Evolutionary conservation across 345 rosid species (phyloP).

Genomic region (Eucalyptus viminalis): DNA sequence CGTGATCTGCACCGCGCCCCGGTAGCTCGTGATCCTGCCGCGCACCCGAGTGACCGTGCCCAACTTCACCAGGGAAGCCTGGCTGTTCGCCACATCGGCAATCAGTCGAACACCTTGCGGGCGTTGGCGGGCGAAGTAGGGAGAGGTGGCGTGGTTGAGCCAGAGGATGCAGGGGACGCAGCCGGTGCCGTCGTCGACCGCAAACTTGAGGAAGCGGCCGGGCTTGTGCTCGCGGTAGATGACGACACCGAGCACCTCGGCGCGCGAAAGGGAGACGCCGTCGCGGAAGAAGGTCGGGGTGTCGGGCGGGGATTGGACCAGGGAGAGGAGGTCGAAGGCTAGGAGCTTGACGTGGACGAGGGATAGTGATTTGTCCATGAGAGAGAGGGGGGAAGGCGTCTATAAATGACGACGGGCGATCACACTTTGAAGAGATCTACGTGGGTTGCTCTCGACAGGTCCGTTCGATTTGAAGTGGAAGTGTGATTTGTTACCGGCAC

Average conservation of each 20-base stretch:
- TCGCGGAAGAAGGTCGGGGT: slow-evolving; percentile 19
- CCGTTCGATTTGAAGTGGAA: neutral
- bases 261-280: slow-evolving; percentile 26
- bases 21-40: slow-evolving; percentile 45
- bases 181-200: slow-evolving; percentile 57
- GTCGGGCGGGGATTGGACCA: neutral
- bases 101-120: slow-evolving; percentile 31
- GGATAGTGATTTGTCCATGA: neutral
- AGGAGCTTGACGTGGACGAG: slow-evolving; percentile 53
- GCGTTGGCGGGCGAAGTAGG: slow-evolving; percentile 32
- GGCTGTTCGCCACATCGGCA: slow-evolving; percentile 25
- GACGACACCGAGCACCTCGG: slow-evolving; percentile 47
- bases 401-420: neutral
- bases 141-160: slow-evolving; percentile 65
- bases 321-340: slow-evolving; percentile 35
- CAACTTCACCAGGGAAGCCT: slow-evolving; percentile 25
- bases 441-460: neutral
- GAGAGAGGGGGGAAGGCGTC: neutral
- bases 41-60: slow-evolving; percentile 57
- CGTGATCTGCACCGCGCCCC: slow-evolving; percentile 53
- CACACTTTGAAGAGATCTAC: neutral
- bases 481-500: neutral
- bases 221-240: slow-evolving; percentile 41
- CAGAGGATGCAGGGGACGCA: slow-evolving; percentile 58
- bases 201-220: slow-evolving; percentile 49